Evolutionary conservation across 352 stramenopile species (phyloP), one percentile per base, ranked within the genome.

Genomic region (Elongisporangium undulatum): DNA sequence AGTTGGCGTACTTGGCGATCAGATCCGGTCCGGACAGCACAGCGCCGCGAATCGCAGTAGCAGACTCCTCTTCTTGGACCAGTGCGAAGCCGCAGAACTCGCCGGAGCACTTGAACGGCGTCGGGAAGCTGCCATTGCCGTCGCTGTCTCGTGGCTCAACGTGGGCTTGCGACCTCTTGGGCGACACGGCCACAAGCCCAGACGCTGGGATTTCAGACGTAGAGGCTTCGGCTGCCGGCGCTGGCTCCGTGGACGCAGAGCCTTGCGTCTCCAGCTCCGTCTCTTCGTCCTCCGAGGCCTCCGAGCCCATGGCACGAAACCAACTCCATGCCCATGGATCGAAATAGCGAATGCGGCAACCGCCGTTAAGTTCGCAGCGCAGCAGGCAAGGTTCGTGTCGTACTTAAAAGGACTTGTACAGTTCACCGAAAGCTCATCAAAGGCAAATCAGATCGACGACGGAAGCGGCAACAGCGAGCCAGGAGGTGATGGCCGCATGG

Each of bases 71-170:
- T 38, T 67, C 60, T 51, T 80, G 61, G 45, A 77, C 64, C 26
- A 89, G 19, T 15, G 71, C 59, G 41, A 89, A 84, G 51, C 71
- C 68, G 62, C 82, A 92, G 55, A 92, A 92, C 56, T 92, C 82
- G 16, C 84, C 82, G 24, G 70, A 84, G 71, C 85, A 92, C 59
- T 89, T 87, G 72, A 90, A 94, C 3, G 78, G 82, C 29, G 77
- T 89, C 19, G 76, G 76, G 66, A 87, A 90, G 34, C 34, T 45
- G 34, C 13, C 13, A 45, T 45, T 45, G 34, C 34, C 13, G 12
- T 45, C 34, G 34, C 34, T 45, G 34, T 45, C 34, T 45, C 34
- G 16, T 45, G 34, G 34, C 17, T 45, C 34, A 45, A 17, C 3
- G 34, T 45, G 26, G 6, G 26, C 13, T 45, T 26, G 23, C 23